Conservation (phyloP, 768 basidiomycete genomes). For the Pleurotus platypus region DNA sequence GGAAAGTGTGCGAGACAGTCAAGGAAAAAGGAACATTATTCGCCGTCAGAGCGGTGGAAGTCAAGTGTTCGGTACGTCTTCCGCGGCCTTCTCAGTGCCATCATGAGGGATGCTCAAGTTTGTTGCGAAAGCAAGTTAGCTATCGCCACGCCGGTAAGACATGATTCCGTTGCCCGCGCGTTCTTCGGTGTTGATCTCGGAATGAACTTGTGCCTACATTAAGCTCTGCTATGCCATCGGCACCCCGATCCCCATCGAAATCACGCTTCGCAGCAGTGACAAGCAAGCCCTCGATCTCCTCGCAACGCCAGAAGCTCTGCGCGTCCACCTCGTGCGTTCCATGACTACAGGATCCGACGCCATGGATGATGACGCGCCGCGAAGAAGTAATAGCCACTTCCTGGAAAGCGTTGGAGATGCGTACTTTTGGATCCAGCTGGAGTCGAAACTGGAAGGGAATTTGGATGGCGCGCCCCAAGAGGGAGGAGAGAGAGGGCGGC, state of each 20-base stretch:
- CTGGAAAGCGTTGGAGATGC: conserved; percentile 35
- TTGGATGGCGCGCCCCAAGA: conserved; percentile 17
- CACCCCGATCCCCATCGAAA: conserved; percentile 44
- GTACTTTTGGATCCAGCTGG: conserved; percentile 41
- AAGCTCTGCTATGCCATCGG: conserved; percentile 51
- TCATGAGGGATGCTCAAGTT: background rate
- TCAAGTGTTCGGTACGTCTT: conserved; percentile 28
- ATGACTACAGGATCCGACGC: conserved; percentile 48
- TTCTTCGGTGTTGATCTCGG: no score
- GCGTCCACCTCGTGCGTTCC: conserved; percentile 41
- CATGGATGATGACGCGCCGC: conserved; percentile 29
- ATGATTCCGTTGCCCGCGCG: no score
- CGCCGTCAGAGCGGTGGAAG: conserved; percentile 25
- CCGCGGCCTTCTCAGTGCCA: background rate
- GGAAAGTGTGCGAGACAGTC: conserved; percentile 27
- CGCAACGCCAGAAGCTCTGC: conserved; percentile 33
- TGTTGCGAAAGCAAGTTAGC: conserved; percentile 32
- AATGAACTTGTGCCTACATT: no score
- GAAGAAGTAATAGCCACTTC: conserved; percentile 47
- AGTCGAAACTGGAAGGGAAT: background rate
- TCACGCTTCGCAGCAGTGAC: conserved; percentile 44
- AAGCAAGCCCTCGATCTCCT: conserved; percentile 48
- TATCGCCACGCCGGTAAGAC: conserved; percentile 43
- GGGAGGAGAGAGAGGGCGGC: conserved; percentile 26
- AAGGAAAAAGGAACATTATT: conserved; percentile 30